Evolutionary conservation across 2,329 filamentous ascomycete species (phyloP).

Genomic region (Fusarium buharicum): DNA sequence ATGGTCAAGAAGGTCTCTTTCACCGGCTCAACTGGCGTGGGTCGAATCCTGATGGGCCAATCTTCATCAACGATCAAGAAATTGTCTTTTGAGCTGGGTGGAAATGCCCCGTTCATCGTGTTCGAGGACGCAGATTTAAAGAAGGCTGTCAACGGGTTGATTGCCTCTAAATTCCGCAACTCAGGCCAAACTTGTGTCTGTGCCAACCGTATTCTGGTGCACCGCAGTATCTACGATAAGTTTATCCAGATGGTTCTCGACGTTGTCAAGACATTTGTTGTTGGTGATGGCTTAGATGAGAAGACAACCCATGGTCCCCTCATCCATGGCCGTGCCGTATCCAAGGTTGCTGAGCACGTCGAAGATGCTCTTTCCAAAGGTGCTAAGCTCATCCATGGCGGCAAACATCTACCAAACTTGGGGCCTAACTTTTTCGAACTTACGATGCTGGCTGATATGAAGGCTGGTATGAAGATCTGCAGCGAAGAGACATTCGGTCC

Average conservation of each 20-base stretch:
- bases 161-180: conserved; percentile 75
- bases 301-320: conserved; percentile 69
- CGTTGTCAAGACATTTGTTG: conserved; percentile 66
- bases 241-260: conserved; percentile 62
- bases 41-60: conserved; percentile 72
- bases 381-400: conserved; percentile 67
- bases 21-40: conserved; percentile 67
- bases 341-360: conserved; percentile 71
- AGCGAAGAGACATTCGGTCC: conserved; percentile 79
- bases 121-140: conserved; percentile 81
- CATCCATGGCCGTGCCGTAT: conserved; percentile 72
- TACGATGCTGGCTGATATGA: conserved; percentile 76
- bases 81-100: conserved; percentile 77
- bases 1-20: conserved; percentile 76
- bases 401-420: conserved; percentile 66
- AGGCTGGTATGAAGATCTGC: conserved; percentile 71
- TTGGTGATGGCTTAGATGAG: conserved; percentile 65
- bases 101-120: conserved; percentile 80
- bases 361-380: conserved; percentile 71
- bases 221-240: conserved; percentile 67
- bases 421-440: conserved; percentile 75
- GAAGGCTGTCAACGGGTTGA: conserved; percentile 70
- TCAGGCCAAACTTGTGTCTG: conserved; percentile 79
- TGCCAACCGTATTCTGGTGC: conserved; percentile 69
- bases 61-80: conserved; percentile 76